These are phyloP conservation scores for Hyphodiscus sp. DNA, from an alignment of 2,329 filamentous ascomycete species.

Conservation along the genomic window DNA sequence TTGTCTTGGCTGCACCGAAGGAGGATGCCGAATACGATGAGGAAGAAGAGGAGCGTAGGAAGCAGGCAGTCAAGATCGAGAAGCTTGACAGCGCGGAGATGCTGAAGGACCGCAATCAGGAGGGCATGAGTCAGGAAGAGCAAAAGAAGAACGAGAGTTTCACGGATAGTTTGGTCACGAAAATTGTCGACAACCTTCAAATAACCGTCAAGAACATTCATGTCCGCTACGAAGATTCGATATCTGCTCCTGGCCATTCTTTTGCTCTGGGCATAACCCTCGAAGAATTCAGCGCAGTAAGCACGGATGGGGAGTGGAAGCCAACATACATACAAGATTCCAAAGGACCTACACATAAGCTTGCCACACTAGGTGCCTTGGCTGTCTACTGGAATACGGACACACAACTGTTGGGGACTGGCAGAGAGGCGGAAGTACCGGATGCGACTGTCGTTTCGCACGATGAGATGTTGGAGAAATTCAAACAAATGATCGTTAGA, in stretches of 20 bases:
- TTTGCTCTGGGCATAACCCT: conserved; percentile 90
- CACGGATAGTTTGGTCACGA: conserved; percentile 87
- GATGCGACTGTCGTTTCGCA: conserved; percentile 58
- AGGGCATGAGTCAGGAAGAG: conserved; percentile 90
- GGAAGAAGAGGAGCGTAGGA: conserved; percentile 81
- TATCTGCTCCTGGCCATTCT: conserved; percentile 89
- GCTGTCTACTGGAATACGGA: conserved; percentile 99
- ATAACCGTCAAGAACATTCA: conserved; percentile 98
- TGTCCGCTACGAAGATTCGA: conserved; percentile 94
- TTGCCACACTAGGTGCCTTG: conserved; percentile 82
- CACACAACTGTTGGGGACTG: conserved; percentile 72
- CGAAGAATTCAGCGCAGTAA: conserved; percentile 94
- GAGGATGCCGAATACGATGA: conserved; percentile 91
- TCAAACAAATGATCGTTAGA: conserved; percentile 74
- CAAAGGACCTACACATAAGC: conserved; percentile 78
- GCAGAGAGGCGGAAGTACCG: conserved; percentile 60
- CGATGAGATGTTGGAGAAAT: conserved; percentile 67
- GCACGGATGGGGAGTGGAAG: conserved; percentile 90
- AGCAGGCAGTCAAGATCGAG: conserved; percentile 95
- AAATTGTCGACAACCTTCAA: conserved; percentile 97
- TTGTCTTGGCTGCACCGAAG: conserved; percentile 87
- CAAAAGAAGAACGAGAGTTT: conserved; percentile 98
- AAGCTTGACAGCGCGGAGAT: conserved; percentile 95
- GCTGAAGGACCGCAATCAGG: conserved; percentile 84
- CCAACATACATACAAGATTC: conserved; percentile 93